Percentiles rank a stretch among this genome's conserved stretches.
Conservation (phyloP, 1,284 basidiomycete genomes). For the Microbotryomycetes sp. region DNA sequence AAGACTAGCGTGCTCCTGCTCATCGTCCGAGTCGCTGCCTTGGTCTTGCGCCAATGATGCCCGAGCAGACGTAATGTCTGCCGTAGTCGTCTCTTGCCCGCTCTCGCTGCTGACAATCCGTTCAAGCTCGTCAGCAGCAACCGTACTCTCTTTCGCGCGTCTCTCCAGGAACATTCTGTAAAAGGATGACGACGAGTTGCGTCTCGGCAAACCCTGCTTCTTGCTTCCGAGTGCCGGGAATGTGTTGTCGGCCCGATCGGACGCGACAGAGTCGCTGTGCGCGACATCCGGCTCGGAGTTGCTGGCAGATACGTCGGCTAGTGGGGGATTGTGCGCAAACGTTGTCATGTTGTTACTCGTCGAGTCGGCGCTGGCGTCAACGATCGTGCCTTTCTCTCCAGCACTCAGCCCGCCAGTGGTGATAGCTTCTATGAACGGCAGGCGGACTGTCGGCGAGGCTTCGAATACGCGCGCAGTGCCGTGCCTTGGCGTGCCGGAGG, state of each 20-base stretch:
- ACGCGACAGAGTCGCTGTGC: no score
- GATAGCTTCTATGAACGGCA: not conserved
- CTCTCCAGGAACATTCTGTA: conserved; percentile 20
- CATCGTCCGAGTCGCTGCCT: not conserved
- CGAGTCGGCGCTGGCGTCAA: no score
- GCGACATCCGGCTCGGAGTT: no score
- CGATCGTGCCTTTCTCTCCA: no score
- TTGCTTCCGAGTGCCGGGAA: no score
- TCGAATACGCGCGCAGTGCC: not conserved
- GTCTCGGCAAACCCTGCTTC: no score
- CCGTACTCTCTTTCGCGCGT: not conserved
- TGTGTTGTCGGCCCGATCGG: no score
- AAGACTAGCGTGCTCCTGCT: not conserved
- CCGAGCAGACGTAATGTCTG: not conserved
- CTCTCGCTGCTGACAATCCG: not conserved
- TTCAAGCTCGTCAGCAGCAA: conserved; percentile 8
- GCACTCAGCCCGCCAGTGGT: not conserved
- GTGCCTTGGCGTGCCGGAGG: no score
- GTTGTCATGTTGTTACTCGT: no score
- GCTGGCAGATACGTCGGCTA: no score
- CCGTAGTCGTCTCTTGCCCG: no score
- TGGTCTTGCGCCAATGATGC: not conserved
- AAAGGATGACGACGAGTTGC: conserved; percentile 12
- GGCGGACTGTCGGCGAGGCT: not conserved
- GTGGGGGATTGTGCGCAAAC: no score